Conservation (phyloP, 1,139 yeast genomes). For the Saccharomycopsis phalli region DNA sequence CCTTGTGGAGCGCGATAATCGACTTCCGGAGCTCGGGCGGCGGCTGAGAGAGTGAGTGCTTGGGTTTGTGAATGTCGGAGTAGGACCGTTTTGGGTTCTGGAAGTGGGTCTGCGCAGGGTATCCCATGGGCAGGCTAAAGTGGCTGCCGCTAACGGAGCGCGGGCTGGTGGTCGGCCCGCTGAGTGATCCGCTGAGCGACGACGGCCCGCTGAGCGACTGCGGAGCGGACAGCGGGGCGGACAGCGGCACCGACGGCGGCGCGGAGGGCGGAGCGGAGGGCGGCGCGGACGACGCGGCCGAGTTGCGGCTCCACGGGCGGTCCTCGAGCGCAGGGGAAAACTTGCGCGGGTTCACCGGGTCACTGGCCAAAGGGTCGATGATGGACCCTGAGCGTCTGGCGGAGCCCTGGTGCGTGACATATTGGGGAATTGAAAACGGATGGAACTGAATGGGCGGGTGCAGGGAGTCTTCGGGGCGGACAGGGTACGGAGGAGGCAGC, state of each 20-base stretch:
- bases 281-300: neutral
- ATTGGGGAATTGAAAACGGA: neutral
- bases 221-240: neutral
- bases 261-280: neutral
- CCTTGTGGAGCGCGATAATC: conserved; percentile 8
- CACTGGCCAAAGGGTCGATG: conserved; percentile 13
- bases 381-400: conserved; percentile 7
- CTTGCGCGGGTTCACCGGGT: neutral
- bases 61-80: neutral
- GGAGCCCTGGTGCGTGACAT: neutral
- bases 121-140: neutral
- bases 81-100: neutral
- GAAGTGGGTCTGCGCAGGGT: neutral
- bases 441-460: neutral
- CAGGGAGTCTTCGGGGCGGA: neutral
- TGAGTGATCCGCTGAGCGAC: neutral
- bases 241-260: neutral
- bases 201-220: neutral
- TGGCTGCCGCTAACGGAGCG: neutral
- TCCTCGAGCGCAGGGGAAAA: neutral
- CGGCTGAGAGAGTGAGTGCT: neutral
- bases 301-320: neutral
- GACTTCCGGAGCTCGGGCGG: conserved; percentile 11
- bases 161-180: neutral
- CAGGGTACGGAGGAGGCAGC: too few species aligned